Evolutionary conservation across 805 yeast species (phyloP), one percentile per base, ranked within the genome.

Genomic region (Nakazawaea wyomingensis): DNA sequence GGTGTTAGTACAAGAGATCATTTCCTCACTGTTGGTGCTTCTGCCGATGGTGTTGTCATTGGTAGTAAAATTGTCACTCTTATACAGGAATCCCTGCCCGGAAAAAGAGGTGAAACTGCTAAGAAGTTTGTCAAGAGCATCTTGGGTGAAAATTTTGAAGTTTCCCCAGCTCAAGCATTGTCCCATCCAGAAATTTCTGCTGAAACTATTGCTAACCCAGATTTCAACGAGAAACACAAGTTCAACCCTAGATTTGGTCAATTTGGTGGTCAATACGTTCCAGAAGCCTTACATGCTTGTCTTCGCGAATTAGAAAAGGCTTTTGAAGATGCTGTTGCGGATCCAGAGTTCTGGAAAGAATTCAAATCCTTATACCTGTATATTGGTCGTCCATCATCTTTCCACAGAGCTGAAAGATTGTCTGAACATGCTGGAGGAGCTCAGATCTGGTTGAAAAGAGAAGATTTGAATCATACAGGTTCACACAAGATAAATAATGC

Each of bases 241-340:
- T 85, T 76, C 59, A 75, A 80, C 52, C 83, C 91, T 45, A 74
- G 84, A 49, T 91, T 91, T 55, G 99, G 98, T 57, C 89, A 80
- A 39, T 95, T 88, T 59, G 99, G 99, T 61, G 99, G 99, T 47
- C 99, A 93, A 69, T 93, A 88, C 59, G 99, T 93, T 32, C 99
- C 99, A 31, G 99, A 93, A 70, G 87, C 95, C 18, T 69, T 93
- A 57, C 91, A 90, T 65, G 78, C 95, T 34, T 91, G 98, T 69
- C 73, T 93, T 54, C 76, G 80, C 48, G 96, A 93, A 66, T 75
- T 93, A 45, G 99, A 93, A 68, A 69, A 61, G 42, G 97, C 88
- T 4, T 95, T 90, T 61, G 90, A 85, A 60, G 74, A 71, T 34
- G 96, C 97, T 16, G 81, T 82, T 51, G 87, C 90, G 22, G 99